A percentile compares a stretch with the other conserved stretches of the same genome.
These are phyloP conservation scores for Zalaria sp. DNA, from an alignment of 2,329 filamentous ascomycete genomes.

Conservation along the genomic window DNA sequence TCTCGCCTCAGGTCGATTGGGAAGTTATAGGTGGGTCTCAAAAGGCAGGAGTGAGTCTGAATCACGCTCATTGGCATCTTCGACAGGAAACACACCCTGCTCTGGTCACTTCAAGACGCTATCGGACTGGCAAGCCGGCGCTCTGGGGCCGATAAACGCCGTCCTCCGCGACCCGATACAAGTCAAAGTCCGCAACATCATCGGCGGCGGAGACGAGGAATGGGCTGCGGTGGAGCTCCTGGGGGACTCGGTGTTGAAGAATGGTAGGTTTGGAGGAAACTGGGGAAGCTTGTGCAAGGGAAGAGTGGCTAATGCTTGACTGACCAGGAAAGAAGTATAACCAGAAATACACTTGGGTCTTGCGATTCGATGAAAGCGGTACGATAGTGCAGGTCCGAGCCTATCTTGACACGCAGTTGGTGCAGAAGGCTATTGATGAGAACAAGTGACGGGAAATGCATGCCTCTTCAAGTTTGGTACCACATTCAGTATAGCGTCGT, in stretches of 20 bases:
- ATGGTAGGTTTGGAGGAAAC: not conserved
- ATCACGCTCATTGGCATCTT: not conserved
- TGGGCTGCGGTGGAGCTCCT: not conserved
- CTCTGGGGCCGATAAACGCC: constrained; percentile 12
- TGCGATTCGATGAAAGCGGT: constrained; percentile 5
- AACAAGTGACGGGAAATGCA: constrained; percentile 5
- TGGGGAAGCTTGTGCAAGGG: not conserved
- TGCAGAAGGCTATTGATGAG: constrained; percentile 11
- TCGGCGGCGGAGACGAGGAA: not conserved
- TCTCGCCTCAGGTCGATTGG: constrained; percentile 1
- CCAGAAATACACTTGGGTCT: constrained; percentile 11
- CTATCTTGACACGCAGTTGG: constrained; percentile 14
- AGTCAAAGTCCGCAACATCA: not conserved
- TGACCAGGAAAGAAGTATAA: constrained; percentile 11
- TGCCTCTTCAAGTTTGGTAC: constrained; percentile 6
- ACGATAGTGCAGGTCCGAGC: constrained; percentile 11
- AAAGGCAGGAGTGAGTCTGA: no score
- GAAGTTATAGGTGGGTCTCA: not conserved
- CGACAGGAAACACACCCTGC: not conserved
- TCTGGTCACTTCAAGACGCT: not conserved
- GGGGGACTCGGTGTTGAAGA: not conserved
- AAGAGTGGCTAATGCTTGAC: not conserved
- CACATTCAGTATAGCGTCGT: constrained; percentile 6
- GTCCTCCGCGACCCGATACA: constrained; percentile 11
- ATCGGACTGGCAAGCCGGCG: constrained; percentile 14